phyloP scores from a whole-genome alignment of 768 basidiomycete species.

The Lentinula aciculospora region DNA sequence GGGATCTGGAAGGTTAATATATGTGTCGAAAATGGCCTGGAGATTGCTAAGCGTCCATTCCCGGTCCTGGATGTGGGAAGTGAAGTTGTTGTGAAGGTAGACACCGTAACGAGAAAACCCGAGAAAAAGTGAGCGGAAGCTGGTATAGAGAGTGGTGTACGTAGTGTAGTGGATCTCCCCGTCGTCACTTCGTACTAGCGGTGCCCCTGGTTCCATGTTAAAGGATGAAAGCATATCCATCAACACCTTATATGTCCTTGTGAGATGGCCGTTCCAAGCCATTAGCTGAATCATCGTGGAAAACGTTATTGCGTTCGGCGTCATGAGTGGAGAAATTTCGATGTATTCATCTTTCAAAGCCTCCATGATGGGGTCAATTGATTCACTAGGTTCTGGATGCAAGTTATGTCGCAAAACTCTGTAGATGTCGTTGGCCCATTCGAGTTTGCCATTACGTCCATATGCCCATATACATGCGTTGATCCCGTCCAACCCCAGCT shows the following conservation, averaged over 20 bases:
- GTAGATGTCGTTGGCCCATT: slow-evolving; percentile 59
- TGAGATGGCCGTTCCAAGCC: slow-evolving; percentile 67
- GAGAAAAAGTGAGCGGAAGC: slow-evolving; percentile 70
- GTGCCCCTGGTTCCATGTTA: slow-evolving; percentile 30
- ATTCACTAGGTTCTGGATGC: slow-evolving; percentile 31
- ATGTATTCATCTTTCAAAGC: slow-evolving; percentile 43
- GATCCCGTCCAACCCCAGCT: slow-evolving; percentile 58
- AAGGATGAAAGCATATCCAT: slow-evolving; percentile 57
- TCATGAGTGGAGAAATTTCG: slow-evolving; percentile 25
- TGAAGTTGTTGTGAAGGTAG: slow-evolving; percentile 10
- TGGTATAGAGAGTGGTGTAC: slow-evolving; percentile 40
- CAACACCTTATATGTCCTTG: slow-evolving; percentile 49
- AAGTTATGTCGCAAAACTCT: slow-evolving; percentile 53
- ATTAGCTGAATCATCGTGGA: slow-evolving; percentile 62
- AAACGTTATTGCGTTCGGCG: slow-evolving; percentile 65
- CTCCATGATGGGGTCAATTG: slow-evolving; percentile 25
- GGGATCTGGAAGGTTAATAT: slow-evolving; percentile 49
- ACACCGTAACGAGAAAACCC: slow-evolving; percentile 64
- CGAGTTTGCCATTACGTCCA: slow-evolving; percentile 42
- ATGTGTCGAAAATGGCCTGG: slow-evolving; percentile 50
- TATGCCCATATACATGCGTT: slow-evolving; percentile 73
- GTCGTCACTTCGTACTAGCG: slow-evolving; percentile 19
- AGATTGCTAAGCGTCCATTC: slow-evolving; percentile 59
- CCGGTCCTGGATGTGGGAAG: slow-evolving; percentile 12
- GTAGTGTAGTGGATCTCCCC: slow-evolving; percentile 19